Base-by-base conservation (phyloP, 2,329 filamentous ascomycete species). In the Pochonia chlamydosporia region DNA sequence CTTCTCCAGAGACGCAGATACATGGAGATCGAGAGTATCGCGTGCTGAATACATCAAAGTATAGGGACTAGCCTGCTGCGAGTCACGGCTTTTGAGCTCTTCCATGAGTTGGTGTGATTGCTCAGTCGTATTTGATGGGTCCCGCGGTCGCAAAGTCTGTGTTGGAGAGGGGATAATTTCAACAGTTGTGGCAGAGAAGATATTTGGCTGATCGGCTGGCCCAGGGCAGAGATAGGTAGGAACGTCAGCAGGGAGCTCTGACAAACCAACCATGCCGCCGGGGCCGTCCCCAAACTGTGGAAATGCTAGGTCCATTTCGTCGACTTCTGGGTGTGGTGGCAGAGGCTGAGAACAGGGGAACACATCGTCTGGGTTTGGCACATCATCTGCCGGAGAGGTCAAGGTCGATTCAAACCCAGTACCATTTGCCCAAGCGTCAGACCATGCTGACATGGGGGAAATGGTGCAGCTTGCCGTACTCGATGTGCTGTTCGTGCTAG, bases 401-500 rank as follows among this genome's bases (percentile, higher is more conserved):
- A 75, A 58, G 46, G 61, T 62, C 2, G 73, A 73, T 45, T 74
- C 67, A 28, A 69, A 59, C 3, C 62, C 67, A 9, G 68, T 66
- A 14, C 56, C 60, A 52, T 66, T 63, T 10, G 69, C 68, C 64
- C 73, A 75, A 11, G 51, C 54, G 31, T 55, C 55, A 31, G 63
- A 65, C 57, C 60, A 75, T 25, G 66, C 65, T 8, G 75, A 77
- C 31, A 71, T 59, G 9, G 75, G 72, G 6, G 75, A 78, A 44
- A 78, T 66, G 25, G 68, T 63, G 51, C 66, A 64, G 58, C 67
- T 65, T 47, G 64, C 58, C 40, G 62, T 64, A 63, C 63, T 63
- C 50, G 65, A 50, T 52, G 60, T 65, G 43, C 60, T 67, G 37
- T 57, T 59, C 47, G 69, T 73, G 56, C 67, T 66, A 51, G 62